Conservation (phyloP, 2,329 filamentous ascomycete genomes). For the Trichoderma sp. region DNA sequence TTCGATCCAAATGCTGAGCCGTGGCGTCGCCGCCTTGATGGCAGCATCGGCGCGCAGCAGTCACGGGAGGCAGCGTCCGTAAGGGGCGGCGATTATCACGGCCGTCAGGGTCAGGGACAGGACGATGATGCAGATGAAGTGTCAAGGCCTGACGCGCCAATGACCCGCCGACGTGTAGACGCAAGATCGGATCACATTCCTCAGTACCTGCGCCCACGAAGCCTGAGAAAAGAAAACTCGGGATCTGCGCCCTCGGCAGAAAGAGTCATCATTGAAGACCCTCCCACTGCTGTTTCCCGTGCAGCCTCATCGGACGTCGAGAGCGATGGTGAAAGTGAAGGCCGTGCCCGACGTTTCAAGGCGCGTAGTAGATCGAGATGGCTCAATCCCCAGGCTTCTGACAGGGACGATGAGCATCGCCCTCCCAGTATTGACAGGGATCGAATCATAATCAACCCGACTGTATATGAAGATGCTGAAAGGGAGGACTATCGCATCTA, state of each 20-base stretch:
- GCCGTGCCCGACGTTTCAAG: not conserved
- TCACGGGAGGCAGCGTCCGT: not conserved
- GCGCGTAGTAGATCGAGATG: not conserved
- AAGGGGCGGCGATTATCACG: not conserved
- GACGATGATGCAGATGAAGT: not conserved
- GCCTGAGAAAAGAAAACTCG: not conserved
- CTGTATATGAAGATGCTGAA: not conserved
- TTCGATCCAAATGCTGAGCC: not conserved
- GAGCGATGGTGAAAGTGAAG: not conserved
- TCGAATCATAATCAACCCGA: not conserved
- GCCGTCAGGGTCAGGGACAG: not conserved
- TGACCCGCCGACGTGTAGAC: not conserved
- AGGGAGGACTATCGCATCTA: not conserved
- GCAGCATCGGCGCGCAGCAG: not conserved
- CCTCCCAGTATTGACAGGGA: not conserved
- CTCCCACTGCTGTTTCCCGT: not conserved
- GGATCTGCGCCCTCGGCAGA: not conserved
- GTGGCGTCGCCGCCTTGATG: not conserved
- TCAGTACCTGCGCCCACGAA: not conserved
- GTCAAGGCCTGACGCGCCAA: not conserved
- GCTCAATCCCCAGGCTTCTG: not conserved
- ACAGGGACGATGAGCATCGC: not conserved
- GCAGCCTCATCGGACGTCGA: slow-evolving; percentile 2
- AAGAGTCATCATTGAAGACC: not conserved
- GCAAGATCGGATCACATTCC: not conserved